Evolutionary conservation across 345 rosid genomes (phyloP).

Genomic region (Mercurialis annua): DNA sequence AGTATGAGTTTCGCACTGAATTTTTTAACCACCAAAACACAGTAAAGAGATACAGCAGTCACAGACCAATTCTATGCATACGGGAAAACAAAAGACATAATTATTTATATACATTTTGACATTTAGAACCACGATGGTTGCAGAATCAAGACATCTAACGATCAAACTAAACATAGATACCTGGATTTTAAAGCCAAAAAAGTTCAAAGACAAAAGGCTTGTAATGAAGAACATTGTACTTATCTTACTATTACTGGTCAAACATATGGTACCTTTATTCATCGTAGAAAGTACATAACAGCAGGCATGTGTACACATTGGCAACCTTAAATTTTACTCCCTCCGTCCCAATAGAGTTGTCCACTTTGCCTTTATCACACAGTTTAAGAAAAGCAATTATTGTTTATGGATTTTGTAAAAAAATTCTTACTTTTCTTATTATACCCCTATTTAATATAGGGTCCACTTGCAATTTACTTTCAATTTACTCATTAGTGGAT

Average conservation of each 20-base stretch:
- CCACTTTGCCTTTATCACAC: too few relatives aligned
- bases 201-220: neutral
- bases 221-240: neutral
- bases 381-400: too few relatives aligned
- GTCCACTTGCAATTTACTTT: too few relatives aligned
- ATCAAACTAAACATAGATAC: neutral
- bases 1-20: constrained; percentile 1
- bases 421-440: too few relatives aligned
- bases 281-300: constrained; percentile 2
- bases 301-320: neutral
- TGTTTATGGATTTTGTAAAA: too few relatives aligned
- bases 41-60: neutral
- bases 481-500: too few relatives aligned
- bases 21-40: neutral
- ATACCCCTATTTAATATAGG: too few relatives aligned
- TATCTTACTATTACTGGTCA: neutral
- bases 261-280: constrained; percentile 10
- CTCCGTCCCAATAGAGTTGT: too few relatives aligned
- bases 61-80: neutral
- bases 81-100: neutral
- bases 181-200: too few relatives aligned
- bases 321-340: neutral
- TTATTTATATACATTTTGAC: neutral
- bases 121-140: neutral
- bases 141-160: neutral